A percentile compares a stretch with the other conserved stretches of the same genome.
Conservation (phyloP, 345 rosid species). For the Citrus australasica region DNA sequence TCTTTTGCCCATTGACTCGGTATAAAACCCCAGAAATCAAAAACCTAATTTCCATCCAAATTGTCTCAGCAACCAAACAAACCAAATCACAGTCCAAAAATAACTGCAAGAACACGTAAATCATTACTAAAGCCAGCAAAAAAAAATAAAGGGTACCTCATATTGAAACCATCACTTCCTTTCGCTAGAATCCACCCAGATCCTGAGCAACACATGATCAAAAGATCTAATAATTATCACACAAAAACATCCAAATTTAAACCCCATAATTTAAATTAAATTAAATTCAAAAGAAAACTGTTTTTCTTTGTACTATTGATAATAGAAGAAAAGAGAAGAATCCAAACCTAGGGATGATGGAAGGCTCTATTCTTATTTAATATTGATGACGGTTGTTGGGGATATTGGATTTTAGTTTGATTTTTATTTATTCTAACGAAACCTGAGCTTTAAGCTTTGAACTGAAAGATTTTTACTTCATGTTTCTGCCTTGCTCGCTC, state of each 20-base stretch:
- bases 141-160: conserved; percentile 8
- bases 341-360: conserved; percentile 11
- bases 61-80: conserved; percentile 2
- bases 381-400: not conserved
- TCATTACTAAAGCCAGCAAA: not conserved
- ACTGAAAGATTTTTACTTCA: not conserved
- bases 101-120: not conserved
- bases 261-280: not conserved
- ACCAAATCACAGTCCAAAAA: not conserved
- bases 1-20: not conserved
- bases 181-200: conserved; percentile 14
- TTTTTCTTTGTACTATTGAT: not conserved
- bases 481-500: not conserved
- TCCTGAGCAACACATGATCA: conserved; percentile 13
- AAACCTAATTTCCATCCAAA: not conserved
- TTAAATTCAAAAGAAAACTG: not conserved
- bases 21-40: not conserved
- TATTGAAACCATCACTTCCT: conserved; percentile 3
- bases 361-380: not conserved
- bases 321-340: not conserved
- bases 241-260: not conserved
- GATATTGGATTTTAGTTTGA: not conserved
- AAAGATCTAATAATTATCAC: conserved; percentile 9
- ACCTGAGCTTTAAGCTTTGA: not conserved
- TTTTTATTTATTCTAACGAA: not conserved